Base-by-base conservation (phyloP, 495 filamentous ascomycete genomes). In the Astrothelium macrocarpum region DNA sequence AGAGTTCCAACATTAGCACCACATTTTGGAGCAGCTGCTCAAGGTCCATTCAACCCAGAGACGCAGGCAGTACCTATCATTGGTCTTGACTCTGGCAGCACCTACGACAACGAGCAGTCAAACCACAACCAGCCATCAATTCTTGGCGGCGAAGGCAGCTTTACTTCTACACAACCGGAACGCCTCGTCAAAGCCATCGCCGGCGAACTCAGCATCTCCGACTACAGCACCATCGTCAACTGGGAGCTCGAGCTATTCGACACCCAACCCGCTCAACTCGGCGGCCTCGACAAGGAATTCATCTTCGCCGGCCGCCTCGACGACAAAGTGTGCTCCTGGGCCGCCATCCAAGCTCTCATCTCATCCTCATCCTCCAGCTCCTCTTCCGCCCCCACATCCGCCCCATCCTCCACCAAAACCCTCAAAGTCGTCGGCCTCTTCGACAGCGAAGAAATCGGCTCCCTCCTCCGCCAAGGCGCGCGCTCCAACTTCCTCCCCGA, bases 181-280 rank as follows among this genome's bases (percentile, higher is more conserved):
- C 85, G 86, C 56, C 82, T 98, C 12, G 90, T 97, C 59, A 86
- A 87, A 71, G 84, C 90, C 14, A 95, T 98, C 72, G 83, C 86
- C 25, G 77, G 77, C 4, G 82, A 94, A 70, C 81, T 97, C 32
- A 80, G 79, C 3, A 84, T 96, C 66, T 79, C 79, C 76, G 77
- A 76, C 60, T 64, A 80, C 68, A 79, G 75, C 74, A 83, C 78
- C 61, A 96, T 98, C 64, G 76, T 97, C 29, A 93, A 90, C 74
- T 98, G 94, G 94, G 94, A 98, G 70, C 83, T 97, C n/a, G 94
- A 98, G 74, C 86, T 98, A 34, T 98, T 86, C 71, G 94, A 98
- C 74, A 86, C 82, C 9, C 91, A 96, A 71, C 90, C 91, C 9
- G 93, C 90, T 18, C 82, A 85, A 32, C 78, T 91, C 26, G 90